Evolutionary conservation across 108 stramenopile species (phyloP).

Genomic region (Cyclotella choctawhatcheeana): DNA sequence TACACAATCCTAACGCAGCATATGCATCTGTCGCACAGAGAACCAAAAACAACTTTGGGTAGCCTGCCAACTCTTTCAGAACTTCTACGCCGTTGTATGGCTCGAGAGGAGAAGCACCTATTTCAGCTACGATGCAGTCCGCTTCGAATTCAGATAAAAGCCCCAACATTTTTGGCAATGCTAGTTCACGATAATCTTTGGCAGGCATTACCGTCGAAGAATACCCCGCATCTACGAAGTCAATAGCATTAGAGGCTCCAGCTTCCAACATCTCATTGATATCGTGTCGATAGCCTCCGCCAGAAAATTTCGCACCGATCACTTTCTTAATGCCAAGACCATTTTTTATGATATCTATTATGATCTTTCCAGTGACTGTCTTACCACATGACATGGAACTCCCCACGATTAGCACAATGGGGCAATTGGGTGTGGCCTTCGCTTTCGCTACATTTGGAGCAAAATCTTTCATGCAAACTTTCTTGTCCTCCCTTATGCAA

Average conservation of each 20-base stretch:
- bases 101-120: neutral
- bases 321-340: neutral
- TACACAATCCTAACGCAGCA: neutral
- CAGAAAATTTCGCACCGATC: neutral
- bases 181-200: neutral
- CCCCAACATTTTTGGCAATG: neutral
- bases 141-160: neutral
- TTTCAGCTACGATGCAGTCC: neutral
- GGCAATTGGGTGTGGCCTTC: neutral
- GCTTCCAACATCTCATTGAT: neutral
- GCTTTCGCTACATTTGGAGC: neutral
- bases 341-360: neutral
- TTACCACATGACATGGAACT: neutral
- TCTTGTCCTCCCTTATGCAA: neutral
- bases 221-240: neutral
- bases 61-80: neutral
- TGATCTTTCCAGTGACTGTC: neutral
- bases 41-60: neutral
- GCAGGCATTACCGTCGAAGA: neutral
- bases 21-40: neutral
- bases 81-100: constrained; percentile 2
- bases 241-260: neutral
- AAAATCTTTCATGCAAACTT: neutral
- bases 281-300: neutral
- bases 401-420: neutral